A percentile compares a stretch with the other conserved stretches of the same genome.
Conservation (phyloP, 768 basidiomycete genomes). For the Calocybe gangraenosa region DNA sequence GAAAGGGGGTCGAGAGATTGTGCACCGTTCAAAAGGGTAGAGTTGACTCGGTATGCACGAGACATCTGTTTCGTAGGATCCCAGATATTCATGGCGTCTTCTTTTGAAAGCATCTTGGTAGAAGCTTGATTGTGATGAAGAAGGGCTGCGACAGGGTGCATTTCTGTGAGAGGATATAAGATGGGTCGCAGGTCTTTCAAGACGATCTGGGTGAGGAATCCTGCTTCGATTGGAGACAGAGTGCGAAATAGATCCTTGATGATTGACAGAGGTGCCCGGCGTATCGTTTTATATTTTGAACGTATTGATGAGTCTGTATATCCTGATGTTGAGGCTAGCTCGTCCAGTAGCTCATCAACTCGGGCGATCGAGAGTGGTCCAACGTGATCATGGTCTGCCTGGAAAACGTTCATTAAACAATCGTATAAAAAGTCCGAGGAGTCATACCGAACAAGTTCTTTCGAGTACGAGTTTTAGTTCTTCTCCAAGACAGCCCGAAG, state of each 20-base stretch:
- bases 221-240: slow-evolving; percentile 59
- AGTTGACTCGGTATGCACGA: slow-evolving; percentile 47
- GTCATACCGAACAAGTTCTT: slow-evolving; percentile 34
- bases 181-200: slow-evolving; percentile 83
- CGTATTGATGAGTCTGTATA: slow-evolving; percentile 55
- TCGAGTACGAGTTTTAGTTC: slow-evolving; percentile 50
- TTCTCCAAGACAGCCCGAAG: slow-evolving; percentile 66
- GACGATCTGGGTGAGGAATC: slow-evolving; percentile 80
- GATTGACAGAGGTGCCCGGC: slow-evolving; percentile 30
- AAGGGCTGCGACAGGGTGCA: slow-evolving; percentile 47
- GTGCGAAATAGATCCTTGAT: slow-evolving; percentile 56
- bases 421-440: slow-evolving; percentile 1
- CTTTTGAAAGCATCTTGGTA: slow-evolving; percentile 49
- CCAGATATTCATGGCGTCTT: slow-evolving; percentile 71
- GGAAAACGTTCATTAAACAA: neutral
- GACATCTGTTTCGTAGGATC: slow-evolving; percentile 54
- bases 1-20: slow-evolving; percentile 34
- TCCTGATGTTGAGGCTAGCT: slow-evolving; percentile 63
- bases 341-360: slow-evolving; percentile 65
- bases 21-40: slow-evolving; percentile 56
- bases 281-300: slow-evolving; percentile 18
- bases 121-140: slow-evolving; percentile 53
- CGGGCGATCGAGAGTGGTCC: slow-evolving; percentile 40
- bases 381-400: slow-evolving; percentile 28
- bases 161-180: slow-evolving; percentile 59